Conservation (phyloP, 2,329 filamentous ascomycete species). For the Clarireedia monteithiana region DNA sequence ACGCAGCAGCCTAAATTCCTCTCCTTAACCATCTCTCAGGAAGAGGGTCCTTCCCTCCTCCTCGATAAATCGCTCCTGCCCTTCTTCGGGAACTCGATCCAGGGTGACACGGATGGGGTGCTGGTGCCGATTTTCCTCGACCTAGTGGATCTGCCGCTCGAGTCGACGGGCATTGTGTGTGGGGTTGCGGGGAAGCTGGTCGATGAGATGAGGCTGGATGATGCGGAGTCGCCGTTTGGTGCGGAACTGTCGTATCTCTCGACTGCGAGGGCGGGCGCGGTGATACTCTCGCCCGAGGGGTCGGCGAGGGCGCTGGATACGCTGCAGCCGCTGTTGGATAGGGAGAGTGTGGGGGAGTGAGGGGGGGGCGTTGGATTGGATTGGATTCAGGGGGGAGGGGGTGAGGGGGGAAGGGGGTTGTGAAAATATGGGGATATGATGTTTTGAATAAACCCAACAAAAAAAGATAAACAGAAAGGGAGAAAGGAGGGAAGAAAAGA, state of each 20-base stretch:
- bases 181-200: constrained; percentile 81
- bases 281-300: constrained; percentile 73
- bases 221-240: neutral
- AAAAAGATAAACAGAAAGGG: neutral
- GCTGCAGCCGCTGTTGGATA: constrained; percentile 39
- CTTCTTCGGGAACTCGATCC: constrained; percentile 63
- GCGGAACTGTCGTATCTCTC: constrained; percentile 87
- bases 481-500: neutral
- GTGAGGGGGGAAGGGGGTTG: too few species aligned
- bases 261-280: constrained; percentile 80
- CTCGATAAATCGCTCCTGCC: constrained; percentile 60
- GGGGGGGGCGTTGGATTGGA: neutral
- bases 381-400: too few species aligned
- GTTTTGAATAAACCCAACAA: too few species aligned
- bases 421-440: too few species aligned
- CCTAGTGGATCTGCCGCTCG: constrained; percentile 68
- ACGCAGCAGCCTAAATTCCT: constrained; percentile 59
- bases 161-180: constrained; percentile 91
- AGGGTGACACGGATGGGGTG: constrained; percentile 65
- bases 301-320: constrained; percentile 66
- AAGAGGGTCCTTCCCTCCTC: constrained; percentile 66
- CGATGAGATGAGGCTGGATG: constrained; percentile 49
- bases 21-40: constrained; percentile 64
- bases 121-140: constrained; percentile 86
- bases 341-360: neutral